Evolutionary conservation across 2,329 filamentous ascomycete species (phyloP).

Genomic region (Ascochyta fabae): DNA sequence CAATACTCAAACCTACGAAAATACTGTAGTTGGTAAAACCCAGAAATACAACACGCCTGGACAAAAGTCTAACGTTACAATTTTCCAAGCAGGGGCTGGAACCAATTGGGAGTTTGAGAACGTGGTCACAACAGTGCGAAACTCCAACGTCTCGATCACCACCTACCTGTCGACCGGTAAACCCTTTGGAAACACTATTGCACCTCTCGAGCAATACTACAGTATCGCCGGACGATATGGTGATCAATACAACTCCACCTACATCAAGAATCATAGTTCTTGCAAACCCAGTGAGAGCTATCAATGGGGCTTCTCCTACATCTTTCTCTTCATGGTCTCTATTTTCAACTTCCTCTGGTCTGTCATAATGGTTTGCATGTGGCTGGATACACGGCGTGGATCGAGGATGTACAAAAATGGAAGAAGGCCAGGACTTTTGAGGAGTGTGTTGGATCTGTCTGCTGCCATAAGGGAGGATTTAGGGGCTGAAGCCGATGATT

Average conservation of each 20-base stretch:
- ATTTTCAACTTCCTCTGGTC: slow-evolving; percentile 45
- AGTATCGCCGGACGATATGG: slow-evolving; percentile 21
- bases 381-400: slow-evolving; percentile 37
- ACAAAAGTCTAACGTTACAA: too few relatives aligned
- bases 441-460: slow-evolving; percentile 38
- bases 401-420: slow-evolving; percentile 41
- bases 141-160: too few relatives aligned
- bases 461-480: slow-evolving; percentile 38
- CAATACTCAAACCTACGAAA: background rate
- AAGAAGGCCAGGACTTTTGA: slow-evolving; percentile 36
- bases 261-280: slow-evolving; percentile 32
- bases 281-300: slow-evolving; percentile 43
- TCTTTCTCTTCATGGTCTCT: slow-evolving; percentile 44
- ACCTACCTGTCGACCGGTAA: background rate
- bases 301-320: slow-evolving; percentile 47
- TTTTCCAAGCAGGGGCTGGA: too few relatives aligned
- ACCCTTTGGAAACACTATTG: background rate
- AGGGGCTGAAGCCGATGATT: slow-evolving; percentile 21
- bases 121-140: too few relatives aligned
- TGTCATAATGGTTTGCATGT: slow-evolving; percentile 44
- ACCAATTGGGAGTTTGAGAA: too few relatives aligned
- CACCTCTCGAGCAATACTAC: background rate
- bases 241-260: slow-evolving; percentile 23
- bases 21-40: background rate
- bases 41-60: background rate